Percentiles rank a stretch among this genome's conserved stretches.
Evolutionary conservation across 768 basidiomycete genomes (phyloP).

Genomic region (Termitomyces sp.): DNA sequence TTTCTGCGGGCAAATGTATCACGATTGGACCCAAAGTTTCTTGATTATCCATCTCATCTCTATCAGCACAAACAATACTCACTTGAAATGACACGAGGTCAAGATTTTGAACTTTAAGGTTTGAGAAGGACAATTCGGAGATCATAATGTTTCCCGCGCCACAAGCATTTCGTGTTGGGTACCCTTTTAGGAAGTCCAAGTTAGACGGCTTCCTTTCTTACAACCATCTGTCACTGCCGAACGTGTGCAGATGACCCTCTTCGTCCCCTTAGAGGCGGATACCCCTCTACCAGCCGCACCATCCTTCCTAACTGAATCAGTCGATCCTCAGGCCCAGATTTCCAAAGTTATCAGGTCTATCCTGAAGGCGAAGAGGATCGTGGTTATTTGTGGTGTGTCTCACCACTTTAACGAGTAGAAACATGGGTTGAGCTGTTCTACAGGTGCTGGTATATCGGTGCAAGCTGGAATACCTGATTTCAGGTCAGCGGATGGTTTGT

Average conservation of each 20-base stretch:
- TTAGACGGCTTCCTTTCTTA: slow-evolving; percentile 14
- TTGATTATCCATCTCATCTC: neutral
- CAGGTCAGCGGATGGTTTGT: slow-evolving; percentile 76
- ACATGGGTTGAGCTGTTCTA: neutral
- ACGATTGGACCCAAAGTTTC: no score
- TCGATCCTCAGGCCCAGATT: slow-evolving; percentile 46
- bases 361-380: slow-evolving; percentile 76
- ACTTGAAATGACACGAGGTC: neutral
- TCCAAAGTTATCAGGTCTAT: slow-evolving; percentile 62
- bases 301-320: slow-evolving; percentile 51
- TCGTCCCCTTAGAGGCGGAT: slow-evolving; percentile 55
- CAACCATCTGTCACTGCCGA: slow-evolving; percentile 16
- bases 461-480: slow-evolving; percentile 91
- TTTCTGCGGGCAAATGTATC: neutral
- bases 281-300: slow-evolving; percentile 50
- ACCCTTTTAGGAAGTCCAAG: slow-evolving; percentile 16
- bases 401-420: neutral
- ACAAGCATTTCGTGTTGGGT: slow-evolving; percentile 10
- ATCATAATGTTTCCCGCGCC: slow-evolving; percentile 24
- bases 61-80: neutral
- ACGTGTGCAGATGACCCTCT: slow-evolving; percentile 52
- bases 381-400: slow-evolving; percentile 81
- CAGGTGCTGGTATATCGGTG: slow-evolving; percentile 88
- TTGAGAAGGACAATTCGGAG: slow-evolving; percentile 4
- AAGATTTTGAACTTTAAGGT: neutral